Base-by-base conservation (phyloP, 345 rosid species). In the Kernera saxatilis region DNA sequence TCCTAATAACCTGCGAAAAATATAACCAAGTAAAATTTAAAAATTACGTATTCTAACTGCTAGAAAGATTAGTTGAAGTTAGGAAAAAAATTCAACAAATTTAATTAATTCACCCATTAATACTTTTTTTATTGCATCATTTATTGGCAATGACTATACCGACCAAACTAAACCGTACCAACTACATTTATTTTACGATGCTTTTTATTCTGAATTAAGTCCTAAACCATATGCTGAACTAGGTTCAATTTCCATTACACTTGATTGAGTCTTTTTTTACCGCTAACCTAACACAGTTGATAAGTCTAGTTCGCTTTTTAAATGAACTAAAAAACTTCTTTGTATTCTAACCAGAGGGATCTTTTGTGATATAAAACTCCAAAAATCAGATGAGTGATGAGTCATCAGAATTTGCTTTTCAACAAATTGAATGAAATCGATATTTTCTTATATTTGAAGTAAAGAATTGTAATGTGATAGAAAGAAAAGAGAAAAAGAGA, bases 391-490 rank as follows among this genome's bases (percentile, higher is more conserved):
- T 65, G 61, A 55, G 29, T 65, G 61, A 55, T 29, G 45, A 56
- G 48, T 67, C 67, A 67, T 66, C 51, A 9, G 48, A 39, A 39
- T 49, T 62, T 58, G 78, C 78, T 74, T 67, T 49, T 18, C 67
- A 74, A 29, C 26, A 66, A 66, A 74, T 15, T 41, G 5, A 58
- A 49, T 41, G 5, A 58, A 49, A 58, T 66, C 30, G 37, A 35
- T 22, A n/a, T 21, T 48, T 49, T 30, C 72, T 58, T 66, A 39
- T 23, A 49, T 58, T 55, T 27, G 49, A 74, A 66, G 73, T 58
- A 57, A 74, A 57, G 67, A 58, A 58, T 59, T 29, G 54, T 73
- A 15, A 22, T 29, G 72, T 57, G 61, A 46, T 3, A 44, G 17
- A 58, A 51, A 57, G 53, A 37, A 63, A 73, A 56, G 35, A 51